A percentile compares a stretch with the other conserved stretches of the same genome.
phyloP scores from a whole-genome alignment of 202 grass and related monocot genomes.

The Setaria viridis region DNA sequence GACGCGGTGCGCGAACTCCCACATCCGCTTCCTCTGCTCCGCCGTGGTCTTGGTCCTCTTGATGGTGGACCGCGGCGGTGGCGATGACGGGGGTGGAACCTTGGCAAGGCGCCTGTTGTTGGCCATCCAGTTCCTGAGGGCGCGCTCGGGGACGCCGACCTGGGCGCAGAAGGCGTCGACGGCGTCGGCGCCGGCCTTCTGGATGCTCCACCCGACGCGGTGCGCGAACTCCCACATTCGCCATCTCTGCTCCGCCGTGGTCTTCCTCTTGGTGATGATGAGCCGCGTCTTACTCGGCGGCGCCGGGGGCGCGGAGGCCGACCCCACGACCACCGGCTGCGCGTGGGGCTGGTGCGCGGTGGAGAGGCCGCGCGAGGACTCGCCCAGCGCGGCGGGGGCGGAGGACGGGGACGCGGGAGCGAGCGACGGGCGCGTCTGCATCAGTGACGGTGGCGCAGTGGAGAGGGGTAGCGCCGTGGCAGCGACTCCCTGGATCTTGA shows the following conservation, averaged over 20 bases:
- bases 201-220: slow-evolving; percentile 54
- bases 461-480: slow-evolving; percentile 11
- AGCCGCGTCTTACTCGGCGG: slow-evolving; percentile 39
- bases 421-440: neutral
- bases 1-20: slow-evolving; percentile 53
- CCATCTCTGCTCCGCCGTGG: slow-evolving; percentile 45
- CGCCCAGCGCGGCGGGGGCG: neutral
- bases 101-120: slow-evolving; percentile 52
- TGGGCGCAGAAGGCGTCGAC: slow-evolving; percentile 55
- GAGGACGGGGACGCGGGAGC: neutral
- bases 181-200: slow-evolving; percentile 44
- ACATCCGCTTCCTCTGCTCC: slow-evolving; percentile 59
- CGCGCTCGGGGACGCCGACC: slow-evolving; percentile 42
- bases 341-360: neutral
- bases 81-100: slow-evolving; percentile 30
- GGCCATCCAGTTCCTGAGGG: slow-evolving; percentile 56
- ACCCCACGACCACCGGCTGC: neutral
- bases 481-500: slow-evolving; percentile 3
- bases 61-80: neutral
- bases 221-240: slow-evolving; percentile 64
- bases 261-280: neutral
- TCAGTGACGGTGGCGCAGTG: neutral
- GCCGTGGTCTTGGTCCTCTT: neutral
- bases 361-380: neutral
- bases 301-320: neutral